Base-by-base conservation (phyloP, 2,329 filamentous ascomycete species). In the Alternaria sp. region DNA sequence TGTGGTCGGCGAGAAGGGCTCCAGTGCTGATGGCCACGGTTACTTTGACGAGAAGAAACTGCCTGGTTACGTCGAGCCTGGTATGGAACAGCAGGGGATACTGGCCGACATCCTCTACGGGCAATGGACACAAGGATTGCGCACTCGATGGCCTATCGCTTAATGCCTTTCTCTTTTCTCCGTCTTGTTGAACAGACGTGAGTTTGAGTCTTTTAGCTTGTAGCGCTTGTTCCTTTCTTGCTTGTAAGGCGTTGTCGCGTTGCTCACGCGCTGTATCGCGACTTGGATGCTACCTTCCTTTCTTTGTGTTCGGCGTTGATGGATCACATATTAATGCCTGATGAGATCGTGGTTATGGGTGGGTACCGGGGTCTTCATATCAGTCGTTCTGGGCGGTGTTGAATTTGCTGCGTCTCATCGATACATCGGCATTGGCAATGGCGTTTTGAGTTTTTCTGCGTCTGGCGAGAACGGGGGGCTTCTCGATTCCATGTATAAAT, bases 71-170 rank as follows among this genome's bases (percentile, higher is more conserved):
- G 78, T 83, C 51, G 82, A 86, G 60, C 87, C 89, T 2, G 95
- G 94, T 3, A 95, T 97, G 92, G 94, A 97, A 80, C 95, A 97
- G 80, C 92, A 91, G 69, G 93, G 93, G 75, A 89, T 97, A 77
- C 85, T 98, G 41, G 93, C 92, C 1, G 94, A 97, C 78, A 92
- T 97, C 20, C 87, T 99, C 20, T 98, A 97, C 81, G 89, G 90
- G 15, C 88, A 95, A 46, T 99, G 96, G 96, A 89, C 90, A 3
- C 92, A 96, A 62, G 94, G 93, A 2, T 83, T 98, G 72, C 89
- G 90, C 67, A 74, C 65, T 26, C 71, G 83, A 47, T 86, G 84
- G 84, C 76, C 78, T 26, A 60, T 76, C 25, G 54, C 74, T 15
- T 72, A 66, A 41, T 57, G 45, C 14, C 9, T 37, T 37, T 1